phyloP scores from a whole-genome alignment of 2,329 filamentous ascomycete genomes.

The Colletotrichum camelliae region DNA sequence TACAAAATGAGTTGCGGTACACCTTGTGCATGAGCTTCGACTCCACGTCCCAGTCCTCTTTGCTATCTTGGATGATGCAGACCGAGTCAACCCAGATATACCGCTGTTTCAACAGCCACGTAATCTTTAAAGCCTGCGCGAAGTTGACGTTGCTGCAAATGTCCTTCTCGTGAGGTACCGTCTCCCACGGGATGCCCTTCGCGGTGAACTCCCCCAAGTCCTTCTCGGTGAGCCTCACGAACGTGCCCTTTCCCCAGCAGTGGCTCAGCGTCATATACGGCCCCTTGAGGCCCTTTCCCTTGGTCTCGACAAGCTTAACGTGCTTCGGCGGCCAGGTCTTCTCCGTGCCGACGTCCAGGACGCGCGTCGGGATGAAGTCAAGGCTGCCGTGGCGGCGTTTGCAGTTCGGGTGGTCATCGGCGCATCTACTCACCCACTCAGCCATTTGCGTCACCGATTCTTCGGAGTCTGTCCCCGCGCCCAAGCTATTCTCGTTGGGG shows the following conservation, averaged over 20 bases:
- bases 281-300: not conserved
- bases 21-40: slow-evolving; percentile 16
- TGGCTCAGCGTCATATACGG: slow-evolving; percentile 25
- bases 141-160: slow-evolving; percentile 20
- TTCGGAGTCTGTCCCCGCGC: not conserved
- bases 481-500: not conserved
- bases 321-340: not conserved
- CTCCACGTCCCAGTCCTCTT: slow-evolving; percentile 23
- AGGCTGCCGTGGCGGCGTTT: not conserved
- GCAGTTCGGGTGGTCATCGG: slow-evolving; percentile 6
- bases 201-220: not conserved
- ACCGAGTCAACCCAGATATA: slow-evolving; percentile 33
- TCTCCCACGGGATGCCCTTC: not conserved
- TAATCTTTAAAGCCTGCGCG: slow-evolving; percentile 23
- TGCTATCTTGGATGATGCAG: slow-evolving; percentile 27
- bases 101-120: slow-evolving; percentile 13
- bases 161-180: not conserved
- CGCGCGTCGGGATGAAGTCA: slow-evolving; percentile 12
- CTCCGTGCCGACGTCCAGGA: slow-evolving; percentile 15
- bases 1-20: slow-evolving; percentile 20
- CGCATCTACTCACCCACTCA: slow-evolving; percentile 18
- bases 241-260: slow-evolving; percentile 22
- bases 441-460: not conserved
- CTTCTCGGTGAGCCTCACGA: not conserved
- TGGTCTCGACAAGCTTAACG: not conserved